phyloP scores from a whole-genome alignment of 345 rosid species.

The Eucalyptus microcorys region DNA sequence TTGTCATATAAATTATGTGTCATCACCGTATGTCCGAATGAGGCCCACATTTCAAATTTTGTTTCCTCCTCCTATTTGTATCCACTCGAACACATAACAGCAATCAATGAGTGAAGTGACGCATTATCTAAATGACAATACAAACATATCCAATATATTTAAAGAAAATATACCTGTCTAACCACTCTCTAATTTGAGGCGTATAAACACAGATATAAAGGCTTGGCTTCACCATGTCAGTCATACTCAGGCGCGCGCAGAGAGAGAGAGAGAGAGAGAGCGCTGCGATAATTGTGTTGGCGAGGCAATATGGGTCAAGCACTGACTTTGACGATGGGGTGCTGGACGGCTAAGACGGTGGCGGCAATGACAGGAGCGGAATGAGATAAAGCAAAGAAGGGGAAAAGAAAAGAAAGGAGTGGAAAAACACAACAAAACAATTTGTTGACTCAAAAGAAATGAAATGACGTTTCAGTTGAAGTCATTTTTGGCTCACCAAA shows the following conservation, averaged over 20 bases:
- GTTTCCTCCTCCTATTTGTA: neutral
- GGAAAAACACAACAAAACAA: neutral
- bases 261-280: neutral
- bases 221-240: neutral
- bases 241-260: neutral
- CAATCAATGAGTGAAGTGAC: neutral
- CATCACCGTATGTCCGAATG: neutral
- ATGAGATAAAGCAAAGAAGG: neutral
- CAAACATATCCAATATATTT: neutral
- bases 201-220: neutral
- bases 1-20: too few species aligned
- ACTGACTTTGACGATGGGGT: neutral
- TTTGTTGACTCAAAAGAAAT: neutral
- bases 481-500: neutral
- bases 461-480: neutral
- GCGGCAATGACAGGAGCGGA: neutral
- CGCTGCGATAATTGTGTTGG: neutral
- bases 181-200: neutral
- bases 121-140: too few species aligned
- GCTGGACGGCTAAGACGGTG: neutral
- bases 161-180: neutral
- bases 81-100: neutral
- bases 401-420: neutral
- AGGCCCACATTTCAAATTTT: neutral
- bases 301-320: neutral